Base-by-base conservation (phyloP, 2,329 filamentous ascomycete genomes). In the Diaporthe destruens region DNA sequence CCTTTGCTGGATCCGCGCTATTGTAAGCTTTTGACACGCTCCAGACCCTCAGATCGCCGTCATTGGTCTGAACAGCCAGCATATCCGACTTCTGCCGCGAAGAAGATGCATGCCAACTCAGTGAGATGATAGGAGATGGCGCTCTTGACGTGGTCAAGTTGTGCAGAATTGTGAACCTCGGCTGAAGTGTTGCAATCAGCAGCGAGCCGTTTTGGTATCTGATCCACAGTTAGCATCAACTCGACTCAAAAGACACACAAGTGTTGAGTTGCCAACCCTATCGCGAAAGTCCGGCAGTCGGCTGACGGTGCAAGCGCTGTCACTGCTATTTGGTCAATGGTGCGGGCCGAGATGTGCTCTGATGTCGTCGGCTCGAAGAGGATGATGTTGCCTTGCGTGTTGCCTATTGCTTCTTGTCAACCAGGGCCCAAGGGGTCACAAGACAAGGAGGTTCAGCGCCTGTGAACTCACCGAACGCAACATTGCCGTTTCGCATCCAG, bases 401-500 rank as follows among this genome's bases (percentile, higher is more conserved):
- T 98, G 72, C 96, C 96, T 98, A 53, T 7, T 71, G 6, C 53
- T 61, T 65, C 78, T 76, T 78, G 76, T 79, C 67, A 77, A 74
- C 59, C 32, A 71, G 51, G 23, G 34, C 47, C 71, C 29, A 29
- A 29, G 76, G 16, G n/a, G 34, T 6, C 47, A 11, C 25, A 53
- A 39, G 6, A 18, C 29, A 7, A 20, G 16, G 53, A 39, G 42
- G 12, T n/a, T 34, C 32, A 49, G 51, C 8, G 29, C 7, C 4
- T 51, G 5, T 70, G 3, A 70, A 79, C 91, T 82, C 87, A 98
- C 96, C 96, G 86, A 98, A 98, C 49, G 94, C 96, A 76, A 99
- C 92, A 83, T 98, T 97, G 70, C 96, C 96, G 83, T 98, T 98
- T 56, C 92, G 90, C 95, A 99, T 98, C 94, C 96, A 99, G 16